Base-by-base conservation (phyloP, 306 rosid genomes). In the Hippophae gyantsensis region DNA sequence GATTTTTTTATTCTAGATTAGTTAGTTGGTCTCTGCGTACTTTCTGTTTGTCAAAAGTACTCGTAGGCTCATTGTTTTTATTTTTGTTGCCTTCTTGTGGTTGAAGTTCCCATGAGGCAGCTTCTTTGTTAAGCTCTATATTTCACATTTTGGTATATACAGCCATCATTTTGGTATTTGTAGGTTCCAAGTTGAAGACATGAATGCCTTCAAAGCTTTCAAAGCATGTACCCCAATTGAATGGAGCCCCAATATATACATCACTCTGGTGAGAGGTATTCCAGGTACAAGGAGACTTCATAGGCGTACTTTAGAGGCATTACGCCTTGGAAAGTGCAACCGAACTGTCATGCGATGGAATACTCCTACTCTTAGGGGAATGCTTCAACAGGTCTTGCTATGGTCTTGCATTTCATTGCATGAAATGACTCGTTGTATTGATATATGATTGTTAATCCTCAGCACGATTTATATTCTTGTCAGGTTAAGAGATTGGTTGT, bases 331-430 rank as follows among this genome's bases (percentile, higher is more conserved):
- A 56, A 90, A 90, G 67, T 84, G 90, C 78, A 90, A 84, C 78
- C 84, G 94, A 69, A 90, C 97, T 74, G 94, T 90, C 61, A 90
- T 87, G 95, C 85, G 94, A 60, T 84, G 89, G 90, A 90, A 86
- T 72, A 87, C 94, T 1, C 95, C 97, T 56, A 84, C 97, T 8
- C 85, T 84, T 51, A 68, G 97, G 74, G 97, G 97, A 78, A 87
- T 87, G 95, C 62, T 87, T 54, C 97, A 84, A 62, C 97, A 90
- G 95, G 97, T 90, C 73, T 65, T 44, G 26, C 23, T 55, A 47
- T 60, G 18, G 51, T 54, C 43, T 57, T 59, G 45, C 52, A 49
- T 71, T 32, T 56, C 50, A 7, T 46, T 55, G 57, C 54, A 54
- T 56, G 44, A 64, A 54, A 61, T 59, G 26, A 13, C 46, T 58